Percentiles rank a stretch among this genome's conserved stretches.
Conservation (phyloP, 2,329 filamentous ascomycete genomes). For the Ploettnerulaceae sp. region DNA sequence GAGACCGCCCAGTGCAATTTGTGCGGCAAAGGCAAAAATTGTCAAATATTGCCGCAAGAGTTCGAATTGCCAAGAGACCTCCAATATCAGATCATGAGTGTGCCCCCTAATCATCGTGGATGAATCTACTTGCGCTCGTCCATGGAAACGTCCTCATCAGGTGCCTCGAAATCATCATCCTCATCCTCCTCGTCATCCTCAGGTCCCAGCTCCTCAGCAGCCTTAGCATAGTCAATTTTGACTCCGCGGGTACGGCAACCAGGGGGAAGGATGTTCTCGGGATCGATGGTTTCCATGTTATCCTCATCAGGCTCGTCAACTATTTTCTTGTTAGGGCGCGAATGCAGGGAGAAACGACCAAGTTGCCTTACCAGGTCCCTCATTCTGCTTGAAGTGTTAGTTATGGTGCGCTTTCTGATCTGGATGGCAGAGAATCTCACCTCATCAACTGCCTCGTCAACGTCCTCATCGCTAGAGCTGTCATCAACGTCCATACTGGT, state of each 20-base stretch:
- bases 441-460: conserved; percentile 39
- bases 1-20: conserved; percentile 1
- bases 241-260: conserved; percentile 86
- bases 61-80: conserved; percentile 4
- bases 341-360: conserved; percentile 13
- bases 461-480: conserved; percentile 62
- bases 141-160: conserved; percentile 44
- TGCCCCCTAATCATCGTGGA: neutral
- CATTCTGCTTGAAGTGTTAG: conserved; percentile 20
- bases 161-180: conserved; percentile 53
- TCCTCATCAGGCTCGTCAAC: conserved; percentile 71
- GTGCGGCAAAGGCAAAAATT: conserved; percentile 3
- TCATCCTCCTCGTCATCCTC: conserved; percentile 79
- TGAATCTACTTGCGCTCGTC: conserved; percentile 35
- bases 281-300: conserved; percentile 87
- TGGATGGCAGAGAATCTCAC: conserved; percentile 39
- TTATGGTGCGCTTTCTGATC: neutral
- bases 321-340: conserved; percentile 27
- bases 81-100: too few species aligned
- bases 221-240: conserved; percentile 89
- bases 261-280: conserved; percentile 75
- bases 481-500: conserved; percentile 71
- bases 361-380: conserved; percentile 27
- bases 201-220: conserved; percentile 72
- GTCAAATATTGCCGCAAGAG: neutral